Base-by-base conservation (phyloP, 2,329 filamentous ascomycete genomes). In the Lachnellula occidentalis region DNA sequence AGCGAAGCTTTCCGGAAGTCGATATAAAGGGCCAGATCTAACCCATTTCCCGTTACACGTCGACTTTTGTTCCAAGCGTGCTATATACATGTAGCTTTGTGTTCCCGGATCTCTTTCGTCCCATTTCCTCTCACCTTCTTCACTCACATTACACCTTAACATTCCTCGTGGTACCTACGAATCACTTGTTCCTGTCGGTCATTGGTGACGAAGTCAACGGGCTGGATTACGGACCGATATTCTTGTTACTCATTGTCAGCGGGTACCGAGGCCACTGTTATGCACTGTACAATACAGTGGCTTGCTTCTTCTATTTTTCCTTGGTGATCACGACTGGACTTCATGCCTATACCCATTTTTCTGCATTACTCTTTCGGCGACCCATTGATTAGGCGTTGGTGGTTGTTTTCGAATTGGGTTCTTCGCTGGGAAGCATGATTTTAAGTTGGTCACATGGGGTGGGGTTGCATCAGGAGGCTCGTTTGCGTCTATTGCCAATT, bases 11-110 rank as follows among this genome's bases (percentile, higher is more conserved):
- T 96, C 73, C 81, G 83, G 68, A 86, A 69, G 87, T 97, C 77
- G 92, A 97, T 75, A 95, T 97, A 77, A 96, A 97, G 76, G 92
- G 92, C 68, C 92, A 97, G 75, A 95, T 96, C 69, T 94, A 66
- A 67, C 55, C 45, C 55, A 42, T 45, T 60, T 60, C 57, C 24
- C 41, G 46, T 46, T 58, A 17, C 48, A 34, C 39, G 50, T 55
- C 56, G 53, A 36, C 50, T 34, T 53, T 45, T 34, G 45, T 54
- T 39, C 50, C 27, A 31, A 51, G 27, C 53, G 36, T 60, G 17
- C 58, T 53, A 63, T 63, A 48, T 61, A 59, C 39, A 31, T 58
- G 46, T 56, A 56, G 60, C 52, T 56, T 50, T 46, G 19, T 43
- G 24, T 54, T 47, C 37, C 45, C 50, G 61, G 54, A 58, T 58